phyloP scores from a whole-genome alignment of 169 alveolate species.

The Besnoitia besnoiti region DNA sequence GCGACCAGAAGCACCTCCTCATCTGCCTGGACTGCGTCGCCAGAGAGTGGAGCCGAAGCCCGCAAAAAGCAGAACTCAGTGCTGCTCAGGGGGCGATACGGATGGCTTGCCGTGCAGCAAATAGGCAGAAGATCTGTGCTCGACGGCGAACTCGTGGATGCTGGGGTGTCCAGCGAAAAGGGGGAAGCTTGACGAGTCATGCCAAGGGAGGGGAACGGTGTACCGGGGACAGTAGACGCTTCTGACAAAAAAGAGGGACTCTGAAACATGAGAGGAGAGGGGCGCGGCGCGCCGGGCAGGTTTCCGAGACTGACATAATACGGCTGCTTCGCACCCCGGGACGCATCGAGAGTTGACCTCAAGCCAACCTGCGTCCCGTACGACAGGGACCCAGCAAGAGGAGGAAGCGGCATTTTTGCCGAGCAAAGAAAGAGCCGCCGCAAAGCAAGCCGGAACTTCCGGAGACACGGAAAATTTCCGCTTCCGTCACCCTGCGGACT shows the following conservation, averaged over 20 bases:
- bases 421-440: not conserved
- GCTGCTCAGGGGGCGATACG: not conserved
- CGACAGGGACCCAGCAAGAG: not conserved
- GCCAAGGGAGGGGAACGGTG: not conserved
- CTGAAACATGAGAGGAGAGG: not conserved
- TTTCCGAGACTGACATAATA: not conserved
- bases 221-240: not conserved
- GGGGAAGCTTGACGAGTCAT: not conserved
- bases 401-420: not conserved
- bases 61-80: not conserved
- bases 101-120: not conserved
- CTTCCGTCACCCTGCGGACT: not conserved
- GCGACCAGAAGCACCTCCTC: slow-evolving; percentile 9
- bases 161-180: not conserved
- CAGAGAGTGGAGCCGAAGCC: not conserved
- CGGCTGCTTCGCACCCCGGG: not conserved
- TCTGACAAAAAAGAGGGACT: not conserved
- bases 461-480: not conserved
- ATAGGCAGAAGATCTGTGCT: not conserved
- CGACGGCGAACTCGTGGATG: not conserved
- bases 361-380: not conserved
- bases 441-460: not conserved
- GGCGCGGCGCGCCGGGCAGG: not conserved
- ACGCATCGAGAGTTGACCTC: not conserved
- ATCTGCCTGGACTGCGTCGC: not conserved